Conservation (phyloP, 2,329 filamentous ascomycete genomes). For the Verruconis gallopava region DNA sequence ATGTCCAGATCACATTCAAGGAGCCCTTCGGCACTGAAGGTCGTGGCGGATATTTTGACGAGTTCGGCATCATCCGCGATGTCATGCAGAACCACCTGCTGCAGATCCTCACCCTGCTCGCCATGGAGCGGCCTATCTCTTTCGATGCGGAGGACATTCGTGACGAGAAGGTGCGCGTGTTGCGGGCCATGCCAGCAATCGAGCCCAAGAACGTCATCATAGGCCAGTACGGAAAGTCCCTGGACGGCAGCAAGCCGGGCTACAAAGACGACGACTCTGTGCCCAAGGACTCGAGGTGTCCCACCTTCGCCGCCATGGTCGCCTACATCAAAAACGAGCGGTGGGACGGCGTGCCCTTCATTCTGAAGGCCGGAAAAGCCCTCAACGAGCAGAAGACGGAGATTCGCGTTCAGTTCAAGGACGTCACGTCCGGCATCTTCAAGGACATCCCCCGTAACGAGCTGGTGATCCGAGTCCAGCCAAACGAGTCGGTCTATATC, state of each 20-base stretch:
- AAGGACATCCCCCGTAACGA: constrained; percentile 99
- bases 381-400: constrained; percentile 99
- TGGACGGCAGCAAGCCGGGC: constrained; percentile 89
- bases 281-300: constrained; percentile 91
- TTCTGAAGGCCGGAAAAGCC: constrained; percentile 97
- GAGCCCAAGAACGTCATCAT: constrained; percentile 99
- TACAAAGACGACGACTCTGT: constrained; percentile 99
- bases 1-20: constrained; percentile 98
- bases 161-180: constrained; percentile 87
- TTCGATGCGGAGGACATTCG: constrained; percentile 97
- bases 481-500: constrained; percentile 98
- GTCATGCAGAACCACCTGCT: constrained; percentile 99
- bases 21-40: constrained; percentile 98
- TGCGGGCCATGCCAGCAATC: constrained; percentile 84
- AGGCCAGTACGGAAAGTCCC: constrained; percentile 90
- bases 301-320: constrained; percentile 93
- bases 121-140: constrained; percentile 96
- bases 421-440: constrained; percentile 98
- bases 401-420: constrained; percentile 98
- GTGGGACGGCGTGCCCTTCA: constrained; percentile 98
- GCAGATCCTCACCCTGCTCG: constrained; percentile 87
- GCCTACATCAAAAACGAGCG: constrained; percentile 99
- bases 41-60: constrained; percentile 95
- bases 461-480: constrained; percentile 97
- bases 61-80: constrained; percentile 98